These are phyloP conservation scores for Nicotiana paniculata DNA, from an alignment of 257 asterid species.

Conservation along the genomic window DNA sequence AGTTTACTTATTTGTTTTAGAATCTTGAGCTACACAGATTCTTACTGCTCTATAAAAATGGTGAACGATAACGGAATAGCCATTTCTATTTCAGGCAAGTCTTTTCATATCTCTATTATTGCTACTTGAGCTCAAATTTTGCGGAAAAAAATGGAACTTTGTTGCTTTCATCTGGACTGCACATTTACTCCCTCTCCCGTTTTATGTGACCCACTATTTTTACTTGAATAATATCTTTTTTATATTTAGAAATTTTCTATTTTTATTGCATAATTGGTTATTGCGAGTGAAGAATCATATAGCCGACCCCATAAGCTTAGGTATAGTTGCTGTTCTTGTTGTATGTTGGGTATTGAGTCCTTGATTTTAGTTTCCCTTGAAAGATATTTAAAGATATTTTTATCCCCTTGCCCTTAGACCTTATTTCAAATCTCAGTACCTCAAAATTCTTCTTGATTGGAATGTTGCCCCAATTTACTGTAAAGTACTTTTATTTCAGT, in stretches of 20 bases:
- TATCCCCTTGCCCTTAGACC: neutral
- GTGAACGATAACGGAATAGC: neutral
- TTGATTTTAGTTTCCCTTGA: neutral
- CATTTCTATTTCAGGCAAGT: neutral
- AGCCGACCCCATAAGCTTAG: no score
- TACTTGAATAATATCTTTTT: no score
- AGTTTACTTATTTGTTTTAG: neutral
- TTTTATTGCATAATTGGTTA: neutral
- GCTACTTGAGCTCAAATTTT: neutral
- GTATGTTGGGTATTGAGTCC: neutral
- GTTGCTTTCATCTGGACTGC: no score
- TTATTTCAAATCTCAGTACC: neutral
- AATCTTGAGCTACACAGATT: neutral
- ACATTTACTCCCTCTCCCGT: no score
- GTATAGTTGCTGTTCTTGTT: neutral
- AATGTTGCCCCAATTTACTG: no score
- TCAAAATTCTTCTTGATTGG: neutral
- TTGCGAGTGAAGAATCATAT: no score
- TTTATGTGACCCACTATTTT: no score
- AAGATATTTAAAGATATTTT: neutral
- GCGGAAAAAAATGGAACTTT: neutral
- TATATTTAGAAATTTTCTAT: no score
- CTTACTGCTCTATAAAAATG: neutral
- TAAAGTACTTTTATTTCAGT: conserved; percentile 1
- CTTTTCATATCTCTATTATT: neutral